These are phyloP conservation scores for Rubia peregrina DNA, from an alignment of 305 asterid genomes.

Conservation along the genomic window DNA sequence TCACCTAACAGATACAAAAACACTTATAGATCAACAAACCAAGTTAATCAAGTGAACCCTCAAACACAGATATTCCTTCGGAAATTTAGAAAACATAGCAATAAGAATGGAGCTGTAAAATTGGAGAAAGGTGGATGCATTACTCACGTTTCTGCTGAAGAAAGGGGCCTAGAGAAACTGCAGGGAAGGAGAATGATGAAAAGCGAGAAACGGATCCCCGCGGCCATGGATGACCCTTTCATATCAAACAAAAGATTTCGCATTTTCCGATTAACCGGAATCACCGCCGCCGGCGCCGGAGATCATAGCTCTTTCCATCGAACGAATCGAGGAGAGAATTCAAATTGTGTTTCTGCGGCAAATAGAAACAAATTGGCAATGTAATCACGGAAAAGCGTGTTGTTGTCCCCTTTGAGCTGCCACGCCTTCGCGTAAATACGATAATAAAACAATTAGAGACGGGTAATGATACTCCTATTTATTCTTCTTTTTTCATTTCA, in stretches of 20 bases:
- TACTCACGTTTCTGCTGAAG: constrained; percentile 40
- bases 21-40: not conserved
- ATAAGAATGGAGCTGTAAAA: not conserved
- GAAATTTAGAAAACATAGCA: not conserved
- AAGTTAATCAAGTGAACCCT: not conserved
- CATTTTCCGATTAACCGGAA: not conserved
- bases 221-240: constrained; percentile 26
- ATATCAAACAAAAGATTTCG: not conserved
- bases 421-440: not conserved
- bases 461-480: too few species aligned
- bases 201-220: constrained; percentile 33
- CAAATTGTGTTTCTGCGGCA: not conserved
- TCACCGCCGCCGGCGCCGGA: not conserved
- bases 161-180: constrained; percentile 17
- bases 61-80: not conserved
- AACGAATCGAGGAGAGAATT: not conserved
- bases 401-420: not conserved
- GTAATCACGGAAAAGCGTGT: not conserved
- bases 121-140: not conserved
- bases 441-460: not conserved
- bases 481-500: not conserved
- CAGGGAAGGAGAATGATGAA: constrained; percentile 24
- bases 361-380: not conserved
- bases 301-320: not conserved
- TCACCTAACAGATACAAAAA: not conserved